Conservation (phyloP, 305 asterid genomes). For the Withania somnifera region DNA sequence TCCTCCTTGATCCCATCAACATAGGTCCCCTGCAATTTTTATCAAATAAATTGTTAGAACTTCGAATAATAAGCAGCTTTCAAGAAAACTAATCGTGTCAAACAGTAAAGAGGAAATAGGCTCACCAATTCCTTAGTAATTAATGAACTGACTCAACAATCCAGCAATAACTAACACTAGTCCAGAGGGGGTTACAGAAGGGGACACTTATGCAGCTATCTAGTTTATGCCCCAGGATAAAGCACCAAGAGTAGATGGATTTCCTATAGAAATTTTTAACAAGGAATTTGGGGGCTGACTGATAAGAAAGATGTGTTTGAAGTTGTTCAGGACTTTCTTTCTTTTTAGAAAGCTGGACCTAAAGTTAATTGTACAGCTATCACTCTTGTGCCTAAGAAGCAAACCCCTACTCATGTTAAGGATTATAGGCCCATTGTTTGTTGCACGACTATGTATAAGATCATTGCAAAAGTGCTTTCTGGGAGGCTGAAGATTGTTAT, state of each 20-base stretch:
- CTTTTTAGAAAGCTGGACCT: not conserved
- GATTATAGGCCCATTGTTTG: not conserved
- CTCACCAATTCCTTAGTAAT: not conserved
- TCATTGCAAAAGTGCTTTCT: too few species aligned
- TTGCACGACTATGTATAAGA: not conserved
- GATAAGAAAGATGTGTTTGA: not conserved
- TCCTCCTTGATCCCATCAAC: conserved; percentile 89
- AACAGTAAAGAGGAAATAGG: not conserved
- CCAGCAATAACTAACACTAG: too few species aligned
- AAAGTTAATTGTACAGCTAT: not conserved
- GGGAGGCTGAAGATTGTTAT: too few species aligned
- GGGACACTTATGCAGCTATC: too few species aligned
- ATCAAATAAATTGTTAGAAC: not conserved
- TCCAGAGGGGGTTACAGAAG: too few species aligned
- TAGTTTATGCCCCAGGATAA: not conserved
- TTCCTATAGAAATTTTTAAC: not conserved
- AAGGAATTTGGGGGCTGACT: not conserved
- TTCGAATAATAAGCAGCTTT: not conserved
- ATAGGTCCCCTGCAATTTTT: conserved; percentile 43
- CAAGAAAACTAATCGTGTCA: not conserved
- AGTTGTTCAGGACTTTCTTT: not conserved
- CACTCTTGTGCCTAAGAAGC: not conserved
- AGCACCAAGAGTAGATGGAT: not conserved
- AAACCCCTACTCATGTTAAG: not conserved
- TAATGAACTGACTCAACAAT: not conserved